Conservation (phyloP, 1,284 basidiomycete genomes). For the Clitocybe nebularis region DNA sequence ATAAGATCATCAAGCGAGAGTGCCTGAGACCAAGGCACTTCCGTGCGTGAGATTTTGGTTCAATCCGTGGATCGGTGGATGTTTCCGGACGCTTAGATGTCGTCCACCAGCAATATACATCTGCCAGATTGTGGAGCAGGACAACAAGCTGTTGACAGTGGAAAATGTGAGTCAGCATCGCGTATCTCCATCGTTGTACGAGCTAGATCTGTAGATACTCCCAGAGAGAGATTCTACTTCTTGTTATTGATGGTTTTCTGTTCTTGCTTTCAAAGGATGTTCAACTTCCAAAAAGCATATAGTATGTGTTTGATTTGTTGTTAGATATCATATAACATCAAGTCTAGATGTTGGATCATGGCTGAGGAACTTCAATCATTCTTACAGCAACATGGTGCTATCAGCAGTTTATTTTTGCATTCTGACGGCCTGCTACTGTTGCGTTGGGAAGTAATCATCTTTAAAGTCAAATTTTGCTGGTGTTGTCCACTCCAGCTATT, state of each 20-base stretch:
- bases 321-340: not conserved
- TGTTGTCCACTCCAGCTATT: slow-evolving; percentile 36
- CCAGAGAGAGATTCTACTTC: slow-evolving; percentile 1
- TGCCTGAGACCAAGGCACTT: slow-evolving; percentile 73
- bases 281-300: slow-evolving; percentile 95
- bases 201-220: slow-evolving; percentile 75
- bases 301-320: slow-evolving; percentile 49
- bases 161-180: too few species aligned
- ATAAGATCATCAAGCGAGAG: too few species aligned
- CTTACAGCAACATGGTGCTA: slow-evolving; percentile 87
- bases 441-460: too few species aligned
- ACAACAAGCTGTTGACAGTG: slow-evolving; percentile 88
- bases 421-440: not conserved
- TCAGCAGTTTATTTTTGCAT: slow-evolving; percentile 14
- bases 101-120: slow-evolving; percentile 93
- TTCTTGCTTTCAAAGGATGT: slow-evolving; percentile 55
- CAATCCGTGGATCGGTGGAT: not conserved
- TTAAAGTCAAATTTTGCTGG: slow-evolving; percentile 33
- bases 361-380: slow-evolving; percentile 94
- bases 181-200: too few species aligned
- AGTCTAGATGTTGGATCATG: slow-evolving; percentile 85
- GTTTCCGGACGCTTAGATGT: slow-evolving; percentile 21
- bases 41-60: not conserved
- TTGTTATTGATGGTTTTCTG: slow-evolving; percentile 3
- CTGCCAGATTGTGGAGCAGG: slow-evolving; percentile 81